A percentile compares a stretch with the other conserved stretches of the same genome.
phyloP scores from a whole-genome alignment of 129 eudicot species.

The Flaveria trinervia region DNA sequence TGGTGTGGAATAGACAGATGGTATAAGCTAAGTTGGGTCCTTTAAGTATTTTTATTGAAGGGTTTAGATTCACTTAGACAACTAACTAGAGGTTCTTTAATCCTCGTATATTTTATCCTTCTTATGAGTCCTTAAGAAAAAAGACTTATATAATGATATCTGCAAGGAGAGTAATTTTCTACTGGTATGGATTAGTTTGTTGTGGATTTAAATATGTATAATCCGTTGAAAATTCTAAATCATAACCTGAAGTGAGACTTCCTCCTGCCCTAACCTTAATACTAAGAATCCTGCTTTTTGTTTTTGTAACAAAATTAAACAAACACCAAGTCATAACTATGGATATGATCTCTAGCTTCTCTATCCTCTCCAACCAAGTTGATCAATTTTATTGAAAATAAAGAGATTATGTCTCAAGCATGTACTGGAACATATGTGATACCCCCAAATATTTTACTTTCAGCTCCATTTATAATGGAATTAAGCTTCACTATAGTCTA shows the following conservation, averaged over 20 bases:
- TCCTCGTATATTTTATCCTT: neutral
- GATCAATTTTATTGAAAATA: too few species aligned
- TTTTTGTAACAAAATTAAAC: too few species aligned
- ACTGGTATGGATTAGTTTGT: neutral
- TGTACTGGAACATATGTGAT: too few species aligned
- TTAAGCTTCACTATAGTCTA: too few species aligned
- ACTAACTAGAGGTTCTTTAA: neutral
- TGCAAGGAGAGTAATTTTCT: neutral
- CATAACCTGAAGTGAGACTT: neutral
- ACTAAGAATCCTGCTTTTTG: too few species aligned
- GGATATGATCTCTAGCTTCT: too few species aligned
- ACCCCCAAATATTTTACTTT: too few species aligned
- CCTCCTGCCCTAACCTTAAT: too few species aligned
- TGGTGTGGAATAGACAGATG: neutral
- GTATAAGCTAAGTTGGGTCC: neutral
- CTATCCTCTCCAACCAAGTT: too few species aligned
- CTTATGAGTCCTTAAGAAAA: neutral
- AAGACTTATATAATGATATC: neutral
- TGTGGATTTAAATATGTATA: neutral
- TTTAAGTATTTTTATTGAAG: constrained; percentile 1
- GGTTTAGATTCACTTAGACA: constrained; percentile 19
- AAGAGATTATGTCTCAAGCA: too few species aligned
- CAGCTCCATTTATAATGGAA: too few species aligned
- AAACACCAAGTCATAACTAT: too few species aligned
- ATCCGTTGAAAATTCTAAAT: neutral